Base-by-base conservation (phyloP, 805 yeast genomes). In the Candida incommunis region DNA sequence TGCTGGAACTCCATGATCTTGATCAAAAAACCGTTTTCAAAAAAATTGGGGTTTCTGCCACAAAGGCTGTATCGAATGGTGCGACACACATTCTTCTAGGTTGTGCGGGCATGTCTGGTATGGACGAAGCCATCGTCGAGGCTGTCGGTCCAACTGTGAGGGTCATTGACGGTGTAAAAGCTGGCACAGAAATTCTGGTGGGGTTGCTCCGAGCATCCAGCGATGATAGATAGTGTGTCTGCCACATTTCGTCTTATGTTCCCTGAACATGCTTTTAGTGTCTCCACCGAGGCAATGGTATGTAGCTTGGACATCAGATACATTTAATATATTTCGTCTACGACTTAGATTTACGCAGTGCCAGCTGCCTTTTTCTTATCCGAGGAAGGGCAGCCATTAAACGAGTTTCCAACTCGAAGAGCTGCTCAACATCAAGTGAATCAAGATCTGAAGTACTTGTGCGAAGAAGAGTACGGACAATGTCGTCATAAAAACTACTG, bases 51-150 rank as follows among this genome's bases (percentile, higher is more conserved):
- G 45, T 47, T 16, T 50, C 60, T 3, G 59, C 65, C 1, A 37
- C 27, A n/a, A 40, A 34, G 16, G 59, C 61, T 4, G 57, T 57
- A 5, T 53, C 49, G 3, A 61, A 55, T 24, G 58, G 65, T 2
- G 66, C 71, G 22, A 59, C 62, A 43, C 64, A 69, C 44, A 64
- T 72, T 3, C 50, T 73, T 37, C 59, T 72, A 44, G 78, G 78
- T 0, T 72, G 78, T 53, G 77, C 77, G 11, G 78, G 77, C 1
- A 70, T 72, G 76, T 69, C 75, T 0, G 76, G 76, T 0, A 57
- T 72, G 48, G 75, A 69, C 47, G 54, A 52, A 11, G 63, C 64
- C 48, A 60, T 72, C 42, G 22, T 49, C 2, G 54, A 48, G 13
- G 55, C 63, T 13, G 56, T 55, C 4, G 73, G 70, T 41, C 62